Percentiles rank a stretch among this genome's conserved stretches.
Conservation (phyloP, 1,139 yeast species). For the Yamadazyma triangularis region DNA sequence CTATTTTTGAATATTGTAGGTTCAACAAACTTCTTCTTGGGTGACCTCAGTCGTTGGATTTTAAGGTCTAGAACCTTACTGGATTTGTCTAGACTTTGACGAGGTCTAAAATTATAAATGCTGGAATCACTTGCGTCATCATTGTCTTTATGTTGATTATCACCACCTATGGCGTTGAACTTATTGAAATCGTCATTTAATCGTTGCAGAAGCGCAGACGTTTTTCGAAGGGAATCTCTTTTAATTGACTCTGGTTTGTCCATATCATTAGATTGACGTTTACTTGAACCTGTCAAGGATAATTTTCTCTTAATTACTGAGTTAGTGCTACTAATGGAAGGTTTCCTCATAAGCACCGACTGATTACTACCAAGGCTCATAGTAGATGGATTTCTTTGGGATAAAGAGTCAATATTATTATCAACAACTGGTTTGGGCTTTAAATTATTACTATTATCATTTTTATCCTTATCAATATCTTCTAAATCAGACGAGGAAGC, state of each 20-base stretch:
- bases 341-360: slow-evolving; percentile 1
- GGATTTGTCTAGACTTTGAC: too few relatives aligned
- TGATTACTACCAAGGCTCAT: background rate
- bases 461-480: too few relatives aligned
- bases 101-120: slow-evolving; percentile 5
- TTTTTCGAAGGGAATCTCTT: too few relatives aligned
- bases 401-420: too few relatives aligned
- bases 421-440: background rate
- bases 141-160: background rate
- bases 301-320: slow-evolving; percentile 9
- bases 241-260: too few relatives aligned
- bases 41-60: slow-evolving; percentile 10
- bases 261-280: too few relatives aligned
- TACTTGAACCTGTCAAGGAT: slow-evolving; percentile 1
- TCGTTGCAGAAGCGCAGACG: too few relatives aligned
- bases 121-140: slow-evolving; percentile 2
- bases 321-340: slow-evolving; percentile 4
- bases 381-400: background rate
- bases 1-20: background rate
- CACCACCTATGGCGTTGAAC: background rate
- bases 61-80: slow-evolving; percentile 9
- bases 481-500: too few relatives aligned
- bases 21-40: slow-evolving; percentile 3
- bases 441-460: too few relatives aligned
- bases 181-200: background rate